Evolutionary conservation across 2,329 filamentous ascomycete species (phyloP).

Genomic region (Penicillium expansum): DNA sequence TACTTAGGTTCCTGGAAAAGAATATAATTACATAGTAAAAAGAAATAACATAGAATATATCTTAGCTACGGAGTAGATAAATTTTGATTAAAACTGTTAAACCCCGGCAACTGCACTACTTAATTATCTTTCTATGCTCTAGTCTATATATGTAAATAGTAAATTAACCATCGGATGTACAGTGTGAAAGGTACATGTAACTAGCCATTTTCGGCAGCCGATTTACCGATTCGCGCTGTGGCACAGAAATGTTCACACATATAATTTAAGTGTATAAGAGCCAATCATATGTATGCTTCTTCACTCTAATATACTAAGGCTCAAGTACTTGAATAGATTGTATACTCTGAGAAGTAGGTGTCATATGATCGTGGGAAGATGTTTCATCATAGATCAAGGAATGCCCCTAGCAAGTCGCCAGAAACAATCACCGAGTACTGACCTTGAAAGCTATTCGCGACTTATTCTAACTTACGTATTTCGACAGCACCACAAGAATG

Average conservation of each 20-base stretch:
- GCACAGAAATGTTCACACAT: background rate
- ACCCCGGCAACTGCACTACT: too few relatives aligned
- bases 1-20: background rate
- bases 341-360: background rate
- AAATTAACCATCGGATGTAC: too few relatives aligned
- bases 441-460: background rate
- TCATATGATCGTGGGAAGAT: background rate
- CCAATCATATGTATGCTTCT: background rate
- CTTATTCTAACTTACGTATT: background rate
- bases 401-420: background rate
- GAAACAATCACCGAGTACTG: background rate
- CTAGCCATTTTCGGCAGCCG: too few relatives aligned
- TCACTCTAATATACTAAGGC: background rate
- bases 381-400: background rate
- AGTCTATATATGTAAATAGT: too few relatives aligned
- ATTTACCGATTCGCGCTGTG: too few relatives aligned
- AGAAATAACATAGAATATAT: too few relatives aligned
- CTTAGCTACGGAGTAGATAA: too few relatives aligned
- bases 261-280: background rate
- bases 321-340: background rate
- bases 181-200: too few relatives aligned
- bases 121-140: too few relatives aligned
- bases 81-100: too few relatives aligned
- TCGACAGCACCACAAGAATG: constrained; percentile 2
- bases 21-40: background rate